Conservation (phyloP, 2,329 filamentous ascomycete species). For the Westerdykella sp. region DNA sequence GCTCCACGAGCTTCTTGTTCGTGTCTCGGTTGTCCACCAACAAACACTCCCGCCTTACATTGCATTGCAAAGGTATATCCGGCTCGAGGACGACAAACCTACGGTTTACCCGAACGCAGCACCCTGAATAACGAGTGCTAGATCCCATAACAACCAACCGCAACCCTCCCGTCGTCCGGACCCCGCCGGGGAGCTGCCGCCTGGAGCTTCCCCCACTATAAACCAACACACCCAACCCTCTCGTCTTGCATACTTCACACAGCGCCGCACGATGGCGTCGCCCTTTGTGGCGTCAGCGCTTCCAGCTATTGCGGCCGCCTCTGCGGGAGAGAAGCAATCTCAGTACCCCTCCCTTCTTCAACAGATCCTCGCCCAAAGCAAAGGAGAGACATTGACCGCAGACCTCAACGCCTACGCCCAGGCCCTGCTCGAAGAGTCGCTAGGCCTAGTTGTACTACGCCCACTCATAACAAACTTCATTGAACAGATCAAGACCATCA, state of each 20-base stretch:
- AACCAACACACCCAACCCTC: background rate
- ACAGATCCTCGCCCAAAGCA: constrained; percentile 46
- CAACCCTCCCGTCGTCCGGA: no score
- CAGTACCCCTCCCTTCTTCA: constrained; percentile 54
- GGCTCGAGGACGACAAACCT: no score
- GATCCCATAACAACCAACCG: no score
- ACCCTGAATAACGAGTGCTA: no score
- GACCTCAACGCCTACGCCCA: constrained; percentile 65
- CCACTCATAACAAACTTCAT: constrained; percentile 64
- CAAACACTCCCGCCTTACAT: no score
- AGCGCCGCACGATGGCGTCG: constrained; percentile 42
- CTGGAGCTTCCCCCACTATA: background rate
- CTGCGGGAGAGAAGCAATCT: constrained; percentile 47
- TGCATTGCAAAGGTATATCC: no score
- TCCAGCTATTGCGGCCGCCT: constrained; percentile 44
- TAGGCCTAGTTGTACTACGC: constrained; percentile 71
- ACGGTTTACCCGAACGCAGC: no score
- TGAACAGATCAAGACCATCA: constrained; percentile 54
- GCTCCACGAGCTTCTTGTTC: no score
- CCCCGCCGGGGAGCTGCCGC: background rate
- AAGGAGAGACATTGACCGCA: constrained; percentile 44
- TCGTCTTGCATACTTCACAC: constrained; percentile 1
- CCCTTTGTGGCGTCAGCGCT: constrained; percentile 45
- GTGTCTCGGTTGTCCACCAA: no score
- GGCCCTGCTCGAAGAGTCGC: constrained; percentile 59